Evolutionary conservation across 371 early-diverging fungal species (phyloP).

Genomic region (Funneliformis caledonium): DNA sequence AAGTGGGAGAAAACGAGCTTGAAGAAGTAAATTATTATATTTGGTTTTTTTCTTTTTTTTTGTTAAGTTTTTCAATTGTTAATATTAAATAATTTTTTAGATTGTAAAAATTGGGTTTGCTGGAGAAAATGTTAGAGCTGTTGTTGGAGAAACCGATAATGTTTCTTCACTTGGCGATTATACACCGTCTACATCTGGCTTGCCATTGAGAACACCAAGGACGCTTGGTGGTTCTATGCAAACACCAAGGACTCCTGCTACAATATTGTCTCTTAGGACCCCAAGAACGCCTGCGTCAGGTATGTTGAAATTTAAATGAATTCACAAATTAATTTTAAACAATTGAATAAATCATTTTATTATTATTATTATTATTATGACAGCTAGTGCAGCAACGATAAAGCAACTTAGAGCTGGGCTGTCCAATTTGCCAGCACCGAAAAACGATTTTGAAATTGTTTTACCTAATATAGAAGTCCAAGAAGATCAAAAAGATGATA

Average conservation of each 20-base stretch:
- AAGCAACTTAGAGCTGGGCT: slow-evolving; percentile 60
- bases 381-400: slow-evolving; percentile 39
- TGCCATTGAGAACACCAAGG: slow-evolving; percentile 6
- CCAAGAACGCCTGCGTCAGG: slow-evolving; percentile 63
- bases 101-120: slow-evolving; percentile 89
- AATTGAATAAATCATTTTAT: not conserved
- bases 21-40: slow-evolving; percentile 57
- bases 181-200: slow-evolving; percentile 32
- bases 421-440: slow-evolving; percentile 82
- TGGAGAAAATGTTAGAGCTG: slow-evolving; percentile 75
- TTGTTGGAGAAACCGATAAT: slow-evolving; percentile 69
- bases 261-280: slow-evolving; percentile 53
- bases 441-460: slow-evolving; percentile 93
- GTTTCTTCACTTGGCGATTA: slow-evolving; percentile 35
- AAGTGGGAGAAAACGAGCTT: slow-evolving; percentile 87
- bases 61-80: not conserved
- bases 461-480: slow-evolving; percentile 72
- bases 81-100: slow-evolving; percentile 9
- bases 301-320: slow-evolving; percentile 44
- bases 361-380: not conserved
- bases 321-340: not conserved
- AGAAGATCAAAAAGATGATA: slow-evolving; percentile 46
- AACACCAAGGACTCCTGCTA: slow-evolving; percentile 78
- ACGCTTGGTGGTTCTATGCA: slow-evolving; percentile 51
- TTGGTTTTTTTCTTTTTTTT: not conserved